Conservation (phyloP, 352 stramenopile species). For the Hyaloperonospora arabidopsidis region DNA sequence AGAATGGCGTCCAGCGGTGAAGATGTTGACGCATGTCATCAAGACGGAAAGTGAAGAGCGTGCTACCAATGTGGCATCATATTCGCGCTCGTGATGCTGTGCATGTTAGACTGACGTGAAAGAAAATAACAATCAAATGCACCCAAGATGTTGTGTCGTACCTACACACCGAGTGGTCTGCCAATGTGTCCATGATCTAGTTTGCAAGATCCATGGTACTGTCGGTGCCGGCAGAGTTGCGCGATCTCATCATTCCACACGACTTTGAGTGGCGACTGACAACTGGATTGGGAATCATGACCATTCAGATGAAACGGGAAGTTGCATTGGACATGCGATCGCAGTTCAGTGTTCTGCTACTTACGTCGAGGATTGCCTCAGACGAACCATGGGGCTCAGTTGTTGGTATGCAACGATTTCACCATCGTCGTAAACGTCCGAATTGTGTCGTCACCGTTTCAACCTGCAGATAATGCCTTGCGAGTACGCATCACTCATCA, state of each 20-base stretch:
- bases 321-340: too few species aligned
- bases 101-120: conserved; percentile 36
- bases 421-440: too few species aligned
- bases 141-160: conserved; percentile 22
- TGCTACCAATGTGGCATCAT: conserved; percentile 17
- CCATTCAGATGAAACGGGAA: too few species aligned
- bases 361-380: too few species aligned
- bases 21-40: conserved; percentile 10
- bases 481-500: too few species aligned
- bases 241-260: conserved; percentile 72
- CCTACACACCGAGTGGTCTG: conserved; percentile 17
- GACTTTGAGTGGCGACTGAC: conserved; percentile 59
- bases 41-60: conserved; percentile 4
- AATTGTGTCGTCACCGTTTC: too few species aligned
- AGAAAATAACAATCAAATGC: conserved; percentile 30
- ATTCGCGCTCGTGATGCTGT: conserved; percentile 20
- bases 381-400: too few species aligned
- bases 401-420: too few species aligned
- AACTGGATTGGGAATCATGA: too few species aligned
- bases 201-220: conserved; percentile 7
- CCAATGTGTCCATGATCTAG: conserved; percentile 38
- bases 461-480: too few species aligned
- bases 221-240: conserved; percentile 30
- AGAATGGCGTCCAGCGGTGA: conserved; percentile 12
- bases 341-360: too few species aligned